Evolutionary conservation across 192 early-diverging fungal species (phyloP).

Genomic region (Mortierella antarctica): DNA sequence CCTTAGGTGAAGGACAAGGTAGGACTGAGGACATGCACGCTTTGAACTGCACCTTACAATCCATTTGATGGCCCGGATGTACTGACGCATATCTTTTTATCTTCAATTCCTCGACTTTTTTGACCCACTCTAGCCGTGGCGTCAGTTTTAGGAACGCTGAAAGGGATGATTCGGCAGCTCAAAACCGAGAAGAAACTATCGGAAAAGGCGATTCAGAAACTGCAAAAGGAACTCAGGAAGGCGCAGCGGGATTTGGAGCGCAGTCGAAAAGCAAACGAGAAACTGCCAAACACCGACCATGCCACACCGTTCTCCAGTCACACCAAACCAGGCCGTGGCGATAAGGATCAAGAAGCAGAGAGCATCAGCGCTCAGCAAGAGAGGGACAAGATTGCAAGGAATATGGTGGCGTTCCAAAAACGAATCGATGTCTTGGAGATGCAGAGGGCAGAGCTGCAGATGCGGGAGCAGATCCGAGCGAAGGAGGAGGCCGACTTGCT

Average conservation of each 20-base stretch:
- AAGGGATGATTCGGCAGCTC: slow-evolving; percentile 37
- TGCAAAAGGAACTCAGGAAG: slow-evolving; percentile 32
- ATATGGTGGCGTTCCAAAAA: slow-evolving; percentile 11
- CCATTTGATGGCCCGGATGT: background rate
- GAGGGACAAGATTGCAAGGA: slow-evolving; percentile 12
- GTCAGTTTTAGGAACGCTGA: slow-evolving; percentile 29
- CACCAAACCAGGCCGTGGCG: background rate
- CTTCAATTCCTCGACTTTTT: background rate
- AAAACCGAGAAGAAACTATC: slow-evolving; percentile 32
- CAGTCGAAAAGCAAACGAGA: slow-evolving; percentile 22
- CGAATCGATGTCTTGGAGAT: slow-evolving; percentile 14
- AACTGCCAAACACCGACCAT: slow-evolving; percentile 12
- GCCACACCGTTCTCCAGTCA: background rate
- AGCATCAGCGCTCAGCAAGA: slow-evolving; percentile 12
- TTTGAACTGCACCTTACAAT: background rate
- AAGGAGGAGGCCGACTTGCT: slow-evolving; percentile 21
- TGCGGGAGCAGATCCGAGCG: slow-evolving; percentile 6
- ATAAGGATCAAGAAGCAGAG: slow-evolving; percentile 4
- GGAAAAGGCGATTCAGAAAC: background rate
- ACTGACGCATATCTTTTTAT: background rate
- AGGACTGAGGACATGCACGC: background rate
- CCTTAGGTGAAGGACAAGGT: slow-evolving; percentile 47
- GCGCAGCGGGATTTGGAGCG: slow-evolving; percentile 13
- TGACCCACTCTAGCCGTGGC: slow-evolving; percentile 14
- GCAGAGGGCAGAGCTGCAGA: slow-evolving; percentile 16